Conservation (phyloP, 208 protist species). For the Crithidia thermophila region DNA sequence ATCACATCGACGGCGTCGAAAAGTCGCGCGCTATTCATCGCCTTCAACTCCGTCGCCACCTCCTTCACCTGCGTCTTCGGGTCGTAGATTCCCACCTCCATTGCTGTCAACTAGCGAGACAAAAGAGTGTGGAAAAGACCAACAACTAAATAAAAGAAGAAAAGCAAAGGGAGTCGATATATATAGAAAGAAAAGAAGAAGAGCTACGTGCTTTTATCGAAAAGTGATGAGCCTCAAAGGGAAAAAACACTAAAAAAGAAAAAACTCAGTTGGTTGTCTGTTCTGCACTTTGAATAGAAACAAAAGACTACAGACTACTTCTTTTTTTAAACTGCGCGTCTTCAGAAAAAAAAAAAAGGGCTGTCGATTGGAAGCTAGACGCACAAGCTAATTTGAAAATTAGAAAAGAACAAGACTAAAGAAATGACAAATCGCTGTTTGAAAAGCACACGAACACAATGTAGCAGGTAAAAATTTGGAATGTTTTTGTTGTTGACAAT, state of each 20-base stretch:
- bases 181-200: conserved; percentile 8
- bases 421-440: too few relatives aligned
- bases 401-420: too few relatives aligned
- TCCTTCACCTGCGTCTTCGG: conserved; percentile 64
- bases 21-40: conserved; percentile 43
- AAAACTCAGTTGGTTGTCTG: not conserved
- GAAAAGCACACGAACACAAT: too few relatives aligned
- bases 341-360: too few relatives aligned
- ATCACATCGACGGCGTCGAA: conserved; percentile 56
- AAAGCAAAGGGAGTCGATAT: not conserved
- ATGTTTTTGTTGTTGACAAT: conserved; percentile 1
- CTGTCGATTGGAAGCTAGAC: too few relatives aligned
- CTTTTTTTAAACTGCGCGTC: not conserved
- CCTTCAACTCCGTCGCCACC: conserved; percentile 36
- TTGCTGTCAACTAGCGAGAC: conserved; percentile 14
- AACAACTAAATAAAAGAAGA: conserved; percentile 8
- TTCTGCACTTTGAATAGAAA: not conserved
- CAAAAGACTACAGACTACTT: not conserved
- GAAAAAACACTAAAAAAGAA: conserved; percentile 6
- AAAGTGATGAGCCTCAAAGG: not conserved
- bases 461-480: too few relatives aligned
- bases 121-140: not conserved
- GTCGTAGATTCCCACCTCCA: conserved; percentile 35
- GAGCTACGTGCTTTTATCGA: too few relatives aligned
- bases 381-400: too few relatives aligned